Conservation (phyloP, 2,329 filamentous ascomycete species). For the Aspergillus latus region DNA sequence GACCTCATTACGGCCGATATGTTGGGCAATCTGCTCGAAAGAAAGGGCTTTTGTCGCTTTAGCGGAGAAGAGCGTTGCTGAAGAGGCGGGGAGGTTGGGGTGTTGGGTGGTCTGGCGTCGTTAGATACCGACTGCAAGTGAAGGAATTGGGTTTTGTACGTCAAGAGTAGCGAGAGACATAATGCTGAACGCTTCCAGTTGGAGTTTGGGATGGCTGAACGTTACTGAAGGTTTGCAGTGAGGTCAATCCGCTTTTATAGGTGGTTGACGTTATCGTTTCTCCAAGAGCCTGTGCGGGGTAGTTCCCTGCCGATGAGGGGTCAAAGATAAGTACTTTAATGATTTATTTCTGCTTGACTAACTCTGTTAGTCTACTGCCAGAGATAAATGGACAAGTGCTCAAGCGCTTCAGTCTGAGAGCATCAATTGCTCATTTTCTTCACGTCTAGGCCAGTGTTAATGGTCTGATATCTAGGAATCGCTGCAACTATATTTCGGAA, state of each 20-base stretch:
- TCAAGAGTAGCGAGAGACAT: slow-evolving; percentile 49
- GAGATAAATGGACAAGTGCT: too few relatives aligned
- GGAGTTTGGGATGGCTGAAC: not conserved
- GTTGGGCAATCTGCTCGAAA: slow-evolving; percentile 74
- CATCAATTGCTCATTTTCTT: too few relatives aligned
- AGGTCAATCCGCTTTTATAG: slow-evolving; percentile 19
- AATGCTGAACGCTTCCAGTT: not conserved
- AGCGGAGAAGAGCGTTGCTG: slow-evolving; percentile 73
- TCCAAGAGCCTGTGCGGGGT: slow-evolving; percentile 20
- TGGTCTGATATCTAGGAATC: too few relatives aligned
- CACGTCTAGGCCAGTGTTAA: too few relatives aligned
- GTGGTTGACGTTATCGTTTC: slow-evolving; percentile 5
- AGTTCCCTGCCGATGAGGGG: slow-evolving; percentile 10
- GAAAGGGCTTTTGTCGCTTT: slow-evolving; percentile 74
- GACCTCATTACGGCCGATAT: slow-evolving; percentile 76
- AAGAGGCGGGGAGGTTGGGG: slow-evolving; percentile 68
- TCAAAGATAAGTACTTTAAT: not conserved
- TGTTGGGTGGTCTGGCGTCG: slow-evolving; percentile 30
- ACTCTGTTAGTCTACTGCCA: not conserved
- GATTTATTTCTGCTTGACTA: not conserved
- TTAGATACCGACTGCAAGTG: not conserved
- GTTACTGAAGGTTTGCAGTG: not conserved
- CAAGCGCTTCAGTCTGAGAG: too few relatives aligned
- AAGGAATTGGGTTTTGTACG: slow-evolving; percentile 27
- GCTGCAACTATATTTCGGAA: too few relatives aligned